Evolutionary conservation across 768 basidiomycete genomes (phyloP).

Genomic region (Macrolepiota dolichaula): DNA sequence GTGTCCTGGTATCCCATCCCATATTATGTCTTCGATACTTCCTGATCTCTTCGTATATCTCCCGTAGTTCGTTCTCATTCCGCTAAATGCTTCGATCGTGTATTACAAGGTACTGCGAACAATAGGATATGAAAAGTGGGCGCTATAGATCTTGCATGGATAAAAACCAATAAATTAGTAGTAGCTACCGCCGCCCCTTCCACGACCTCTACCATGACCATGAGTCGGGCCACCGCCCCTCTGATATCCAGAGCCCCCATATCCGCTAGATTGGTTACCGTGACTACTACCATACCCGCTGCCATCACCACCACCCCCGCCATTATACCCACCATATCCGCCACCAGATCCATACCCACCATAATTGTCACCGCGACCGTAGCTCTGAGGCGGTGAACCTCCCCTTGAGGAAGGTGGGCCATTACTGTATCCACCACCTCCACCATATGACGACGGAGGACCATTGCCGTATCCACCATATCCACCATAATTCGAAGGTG

Average conservation of each 20-base stretch:
- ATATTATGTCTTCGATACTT: no score
- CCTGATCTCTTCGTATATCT: no score
- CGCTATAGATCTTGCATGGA: slow-evolving; percentile 1
- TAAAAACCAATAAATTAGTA: slow-evolving; percentile 21
- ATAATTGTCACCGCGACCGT: slow-evolving; percentile 28
- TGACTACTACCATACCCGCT: slow-evolving; percentile 10
- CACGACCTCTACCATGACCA: slow-evolving; percentile 25
- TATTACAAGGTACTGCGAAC: neutral
- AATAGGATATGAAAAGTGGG: slow-evolving; percentile 5
- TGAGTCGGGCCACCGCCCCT: slow-evolving; percentile 22
- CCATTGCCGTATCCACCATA: slow-evolving; percentile 21
- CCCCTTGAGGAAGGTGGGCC: slow-evolving; percentile 21
- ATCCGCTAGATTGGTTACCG: slow-evolving; percentile 27
- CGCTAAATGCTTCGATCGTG: neutral
- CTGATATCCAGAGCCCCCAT: slow-evolving; percentile 20
- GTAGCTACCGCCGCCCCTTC: slow-evolving; percentile 53
- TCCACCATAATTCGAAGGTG: slow-evolving; percentile 24
- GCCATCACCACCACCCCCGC: slow-evolving; percentile 19
- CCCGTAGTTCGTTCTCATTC: no score
- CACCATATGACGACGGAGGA: slow-evolving; percentile 23
- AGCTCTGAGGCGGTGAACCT: slow-evolving; percentile 20
- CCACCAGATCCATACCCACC: slow-evolving; percentile 26
- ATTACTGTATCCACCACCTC: slow-evolving; percentile 27
- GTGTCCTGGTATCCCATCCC: neutral
- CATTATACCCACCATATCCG: slow-evolving; percentile 29